Evolutionary conservation across 2,329 filamentous ascomycete genomes (phyloP), one percentile per base, ranked within the genome.

Genomic region (Alternaria viburni): DNA sequence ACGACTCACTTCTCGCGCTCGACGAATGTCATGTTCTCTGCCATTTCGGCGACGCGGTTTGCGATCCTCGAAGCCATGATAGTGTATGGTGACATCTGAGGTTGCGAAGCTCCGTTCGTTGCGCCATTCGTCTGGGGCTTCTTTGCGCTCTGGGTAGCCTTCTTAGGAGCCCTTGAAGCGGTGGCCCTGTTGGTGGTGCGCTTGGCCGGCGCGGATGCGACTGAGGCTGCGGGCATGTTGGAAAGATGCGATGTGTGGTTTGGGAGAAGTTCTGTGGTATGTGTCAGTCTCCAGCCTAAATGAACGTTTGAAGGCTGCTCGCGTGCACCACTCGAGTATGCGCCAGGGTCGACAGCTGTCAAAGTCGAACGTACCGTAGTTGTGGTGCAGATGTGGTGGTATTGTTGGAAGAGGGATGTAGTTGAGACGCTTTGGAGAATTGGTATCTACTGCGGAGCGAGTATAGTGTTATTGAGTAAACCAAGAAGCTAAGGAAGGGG

Each of bases 31-130:
- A 84, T 83, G 75, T 83, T 84, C 75, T 85, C 83, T 8, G 83
- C 83, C 82, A 85, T 84, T 69, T 85, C 83, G 6, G 82, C 83
- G 12, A 85, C 83, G 49, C 83, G 78, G 72, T 85, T 85, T 46
- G 83, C 82, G 64, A 85, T 84, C 45, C 83, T 70, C 47, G 78
- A 80, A 9, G 82, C 83, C 83, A 85, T 85, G 73, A 85, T 84
- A 49, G 81, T 81, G 74, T 85, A 85, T 36, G 83, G 81, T 32
- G 82, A 84, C 43, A 80, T 71, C 56, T 74, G 72, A 5, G 71
- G 61, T 32, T 69, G 61, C 13, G 59, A 59, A 10, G 68, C 64
- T 45, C 74, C 77, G 59, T 79, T 79, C 15, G 61, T 63, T 4
- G 70, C 67, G 56, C 74, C 72, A 52, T 75, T 74, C 17, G 67